Evolutionary conservation across 2,329 filamentous ascomycete genomes (phyloP).

Genomic region (Nectriaceae sp.): DNA sequence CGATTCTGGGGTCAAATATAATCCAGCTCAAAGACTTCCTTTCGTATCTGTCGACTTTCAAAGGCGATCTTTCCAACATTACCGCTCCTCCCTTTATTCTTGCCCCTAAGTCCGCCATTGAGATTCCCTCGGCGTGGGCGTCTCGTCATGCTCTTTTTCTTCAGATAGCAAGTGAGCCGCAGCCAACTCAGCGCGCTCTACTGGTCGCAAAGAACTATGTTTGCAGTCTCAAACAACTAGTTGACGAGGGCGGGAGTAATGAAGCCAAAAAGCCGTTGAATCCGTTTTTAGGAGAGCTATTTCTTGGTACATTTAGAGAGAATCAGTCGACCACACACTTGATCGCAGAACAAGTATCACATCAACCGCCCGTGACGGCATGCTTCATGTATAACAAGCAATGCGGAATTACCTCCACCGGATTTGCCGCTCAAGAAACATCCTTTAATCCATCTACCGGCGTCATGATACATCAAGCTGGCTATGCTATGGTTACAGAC

Average conservation of each 20-base stretch:
- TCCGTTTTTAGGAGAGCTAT: slow-evolving; percentile 6
- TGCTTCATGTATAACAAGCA: slow-evolving; percentile 2
- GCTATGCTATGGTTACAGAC: slow-evolving; percentile 4
- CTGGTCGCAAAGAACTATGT: slow-evolving; percentile 7
- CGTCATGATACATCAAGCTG: slow-evolving; percentile 2
- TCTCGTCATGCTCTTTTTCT: slow-evolving; percentile 2
- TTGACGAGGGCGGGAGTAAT: not conserved
- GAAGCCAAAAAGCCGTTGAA: slow-evolving; percentile 6
- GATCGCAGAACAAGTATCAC: slow-evolving; percentile 5
- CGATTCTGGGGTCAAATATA: not conserved
- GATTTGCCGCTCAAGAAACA: slow-evolving; percentile 4
- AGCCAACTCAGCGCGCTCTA: slow-evolving; percentile 2
- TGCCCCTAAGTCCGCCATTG: slow-evolving; percentile 8
- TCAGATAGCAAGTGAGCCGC: not conserved
- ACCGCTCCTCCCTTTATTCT: slow-evolving; percentile 7
- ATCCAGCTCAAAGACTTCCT: slow-evolving; percentile 6
- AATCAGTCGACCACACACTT: not conserved
- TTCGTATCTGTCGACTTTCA: slow-evolving; percentile 1
- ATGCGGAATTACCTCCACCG: slow-evolving; percentile 1
- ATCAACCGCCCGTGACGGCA: slow-evolving; percentile 6
- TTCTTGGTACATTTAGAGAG: not conserved
- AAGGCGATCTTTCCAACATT: slow-evolving; percentile 2
- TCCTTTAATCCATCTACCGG: slow-evolving; percentile 4
- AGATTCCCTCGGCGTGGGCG: slow-evolving; percentile 4
- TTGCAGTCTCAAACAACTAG: slow-evolving; percentile 6